These are phyloP conservation scores for Theobroma cacao DNA, from an alignment of 345 rosid species.

Conservation along the genomic window DNA sequence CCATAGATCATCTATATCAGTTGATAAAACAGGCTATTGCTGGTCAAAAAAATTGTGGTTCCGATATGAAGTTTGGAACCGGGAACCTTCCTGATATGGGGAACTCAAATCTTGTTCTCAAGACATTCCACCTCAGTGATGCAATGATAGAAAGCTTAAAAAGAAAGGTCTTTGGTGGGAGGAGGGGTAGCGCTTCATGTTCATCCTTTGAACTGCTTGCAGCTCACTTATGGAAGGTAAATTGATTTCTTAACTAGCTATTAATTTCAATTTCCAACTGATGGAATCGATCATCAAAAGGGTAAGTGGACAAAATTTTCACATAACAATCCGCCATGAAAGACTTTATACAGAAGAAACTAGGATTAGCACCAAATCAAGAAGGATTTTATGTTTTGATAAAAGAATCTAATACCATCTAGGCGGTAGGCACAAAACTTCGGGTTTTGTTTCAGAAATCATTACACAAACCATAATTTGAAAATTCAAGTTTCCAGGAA, in stretches of 20 bases:
- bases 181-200: conserved; percentile 31
- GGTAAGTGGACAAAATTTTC: neutral
- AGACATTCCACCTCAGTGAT: conserved; percentile 44
- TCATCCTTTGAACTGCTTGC: conserved; percentile 64
- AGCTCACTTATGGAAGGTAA: conserved; percentile 74
- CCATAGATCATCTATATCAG: conserved; percentile 62
- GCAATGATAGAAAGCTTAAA: conserved; percentile 45
- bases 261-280: neutral
- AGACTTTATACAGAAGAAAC: neutral
- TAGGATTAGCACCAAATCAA: neutral
- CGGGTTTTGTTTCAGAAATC: too few relatives aligned
- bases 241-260: neutral
- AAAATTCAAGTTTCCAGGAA: neutral
- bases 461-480: neutral
- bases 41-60: conserved; percentile 1
- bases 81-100: conserved; percentile 4
- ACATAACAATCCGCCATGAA: neutral
- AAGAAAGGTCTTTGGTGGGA: conserved; percentile 29
- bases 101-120: conserved; percentile 32
- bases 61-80: neutral
- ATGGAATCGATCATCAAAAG: neutral
- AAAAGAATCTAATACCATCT: neutral
- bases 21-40: conserved; percentile 45
- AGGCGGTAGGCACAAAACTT: neutral
- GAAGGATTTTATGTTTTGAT: neutral